Base-by-base conservation (phyloP, 352 stramenopile species). In the Pythium rishiriense region DNA sequence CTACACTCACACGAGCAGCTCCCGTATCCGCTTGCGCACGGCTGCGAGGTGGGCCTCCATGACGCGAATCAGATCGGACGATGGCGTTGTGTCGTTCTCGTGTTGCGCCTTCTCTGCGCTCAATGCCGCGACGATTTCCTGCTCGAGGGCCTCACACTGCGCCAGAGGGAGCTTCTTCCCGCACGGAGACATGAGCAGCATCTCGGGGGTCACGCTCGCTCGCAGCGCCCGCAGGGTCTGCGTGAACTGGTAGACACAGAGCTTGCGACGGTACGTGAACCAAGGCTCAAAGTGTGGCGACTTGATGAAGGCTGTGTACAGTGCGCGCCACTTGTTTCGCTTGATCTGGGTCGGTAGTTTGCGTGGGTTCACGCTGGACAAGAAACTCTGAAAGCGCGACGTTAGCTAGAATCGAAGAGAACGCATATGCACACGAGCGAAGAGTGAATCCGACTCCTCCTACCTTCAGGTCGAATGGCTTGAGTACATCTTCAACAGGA, bases 281-380 rank as follows among this genome's bases (percentile, higher is more conserved):
- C 85, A 94, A 15, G 85, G 81, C 42, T 83, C 61, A 46, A 94
- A 94, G 42, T 94, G 83, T 22, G 81, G 78, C 3, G 81, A 90
- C 3, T 70, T 72, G 21, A 93, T 73, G 53, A 94, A 94, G 6
- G 72, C 77, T 7, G 72, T 85, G 69, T 94, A 94, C 31, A 94
- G 55, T 24, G 73, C 56, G 29, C 78, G 86, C 78, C 85, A 90
- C 64, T 91, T 94, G 17, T 66, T 60, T 25, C 68, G 69, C 26
- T 85, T 85, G 60, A 91, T 90, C 57, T 88, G 80, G 0, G 72
- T 66, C 19, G 79, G 79, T 10, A 92, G 70, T 39, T 83, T 79
- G 6, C 67, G 68, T 8, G 74, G 72, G 29, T 88, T 79, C 46
- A 92, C 80, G 24, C 69, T 87, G 14, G 63, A 68, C 9, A 92